Conservation (phyloP, 2,329 filamentous ascomycete genomes). For the Claviceps purpurea region DNA sequence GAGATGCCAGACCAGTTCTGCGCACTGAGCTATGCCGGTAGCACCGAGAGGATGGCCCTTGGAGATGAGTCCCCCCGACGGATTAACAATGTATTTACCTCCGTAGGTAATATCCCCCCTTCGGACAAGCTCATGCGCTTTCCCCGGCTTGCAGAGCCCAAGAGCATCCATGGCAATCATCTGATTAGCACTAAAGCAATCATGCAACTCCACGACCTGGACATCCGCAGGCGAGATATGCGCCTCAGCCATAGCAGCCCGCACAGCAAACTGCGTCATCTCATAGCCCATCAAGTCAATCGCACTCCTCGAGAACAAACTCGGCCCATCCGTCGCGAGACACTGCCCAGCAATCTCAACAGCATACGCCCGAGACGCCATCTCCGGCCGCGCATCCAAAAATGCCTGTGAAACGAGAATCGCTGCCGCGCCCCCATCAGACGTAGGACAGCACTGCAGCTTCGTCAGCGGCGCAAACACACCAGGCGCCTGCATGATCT, state of each 20-base stretch:
- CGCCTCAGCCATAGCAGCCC: conserved; percentile 61
- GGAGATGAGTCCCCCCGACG: conserved; percentile 84
- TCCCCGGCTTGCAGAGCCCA: conserved; percentile 63
- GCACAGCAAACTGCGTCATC: conserved; percentile 64
- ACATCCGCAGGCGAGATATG: conserved; percentile 54
- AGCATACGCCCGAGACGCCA: conserved; percentile 51
- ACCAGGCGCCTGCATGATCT: conserved; percentile 62
- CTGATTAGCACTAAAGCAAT: conserved; percentile 94
- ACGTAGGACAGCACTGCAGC: conserved; percentile 96
- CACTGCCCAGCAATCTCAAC: conserved; percentile 79
- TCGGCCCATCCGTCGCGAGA: conserved; percentile 70
- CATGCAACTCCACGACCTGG: conserved; percentile 82
- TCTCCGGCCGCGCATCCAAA: conserved; percentile 70
- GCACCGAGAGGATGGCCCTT: conserved; percentile 93
- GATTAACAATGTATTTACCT: conserved; percentile 72
- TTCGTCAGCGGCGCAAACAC: conserved; percentile 85
- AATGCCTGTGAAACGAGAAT: conserved; percentile 83
- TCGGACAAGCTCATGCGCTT: conserved; percentile 84
- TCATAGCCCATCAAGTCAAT: conserved; percentile 85
- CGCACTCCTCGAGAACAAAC: conserved; percentile 62
- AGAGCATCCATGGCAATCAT: conserved; percentile 82
- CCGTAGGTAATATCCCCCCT: conserved; percentile 86
- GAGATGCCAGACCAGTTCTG: conserved; percentile 90
- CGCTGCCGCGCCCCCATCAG: conserved; percentile 79
- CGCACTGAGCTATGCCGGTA: conserved; percentile 89